Base-by-base conservation (phyloP, 2,329 filamentous ascomycete genomes). In the Aureobasidium sp. region DNA sequence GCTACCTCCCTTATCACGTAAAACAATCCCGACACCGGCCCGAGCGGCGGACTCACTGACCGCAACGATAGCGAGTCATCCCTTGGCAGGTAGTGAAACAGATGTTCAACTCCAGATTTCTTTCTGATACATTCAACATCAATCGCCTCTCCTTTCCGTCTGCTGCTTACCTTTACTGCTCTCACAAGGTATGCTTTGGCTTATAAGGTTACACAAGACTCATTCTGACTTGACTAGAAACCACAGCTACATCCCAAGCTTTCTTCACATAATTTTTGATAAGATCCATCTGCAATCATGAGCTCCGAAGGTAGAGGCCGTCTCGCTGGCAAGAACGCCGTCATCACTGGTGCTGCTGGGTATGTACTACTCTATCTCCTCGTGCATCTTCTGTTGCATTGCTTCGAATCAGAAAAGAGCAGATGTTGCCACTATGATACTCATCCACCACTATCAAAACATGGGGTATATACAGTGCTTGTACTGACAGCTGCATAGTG, bases 341-440 rank as follows among this genome's bases (percentile, higher is more conserved):
- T 96, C 72, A 83, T 96, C 76, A 96, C 91, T 61, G 91, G 91
- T 71, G 91, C 88, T 67, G 91, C 86, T 70, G 90, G 90, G 90
- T 95, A 82, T 75, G 85, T 63, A 21, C 14, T 39, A 16, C 25
- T 13, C 25, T 44, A n/a, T 44, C 54, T 37, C 39, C 1, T n/a
- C 7, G 2, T 16, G 6, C 9, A 32, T 16, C 9, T 11, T 8
- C 9, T 34, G 42, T 36, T 37, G 29, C 8, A 13, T 25, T 25
- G 2, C 2, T 36, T 39, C 4, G 13, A 16, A 27, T 29, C 3
- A 29, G n/a, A n/a, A 36, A 25, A 25, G 27, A 32, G 37, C 39
- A 34, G 4, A 36, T 45, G 14, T 48, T 59, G 54, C 54, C 54
- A 59, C 54, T 13, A 44, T 21, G 5, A 39, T 39, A 29, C 30